phyloP scores from a whole-genome alignment of 371 early-diverging fungal genomes.

The Lichtheimia hyalospora region DNA sequence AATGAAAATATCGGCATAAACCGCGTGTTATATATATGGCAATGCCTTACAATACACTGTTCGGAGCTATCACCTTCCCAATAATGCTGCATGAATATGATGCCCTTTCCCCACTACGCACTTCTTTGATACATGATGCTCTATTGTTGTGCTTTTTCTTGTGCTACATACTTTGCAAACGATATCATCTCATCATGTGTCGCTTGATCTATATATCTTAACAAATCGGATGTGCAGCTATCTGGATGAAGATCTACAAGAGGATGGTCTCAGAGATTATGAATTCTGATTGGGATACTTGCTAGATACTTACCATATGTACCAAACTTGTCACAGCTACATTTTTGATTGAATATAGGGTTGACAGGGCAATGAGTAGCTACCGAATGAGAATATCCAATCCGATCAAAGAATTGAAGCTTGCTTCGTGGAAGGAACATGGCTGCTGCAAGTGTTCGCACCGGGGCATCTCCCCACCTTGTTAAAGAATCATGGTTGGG shows the following conservation, averaged over 20 bases:
- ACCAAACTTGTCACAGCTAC: slow-evolving; percentile 29
- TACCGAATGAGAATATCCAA: slow-evolving; percentile 69
- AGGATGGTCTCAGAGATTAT: background rate
- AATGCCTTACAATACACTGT: too few species aligned
- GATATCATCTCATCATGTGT: slow-evolving; percentile 20
- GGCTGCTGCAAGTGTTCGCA: slow-evolving; percentile 85
- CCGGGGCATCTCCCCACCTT: slow-evolving; percentile 53
- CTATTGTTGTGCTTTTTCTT: too few species aligned
- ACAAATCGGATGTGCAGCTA: slow-evolving; percentile 29
- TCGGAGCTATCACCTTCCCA: too few species aligned
- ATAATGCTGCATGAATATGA: too few species aligned
- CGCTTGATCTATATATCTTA: slow-evolving; percentile 14
- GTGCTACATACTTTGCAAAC: slow-evolving; percentile 3
- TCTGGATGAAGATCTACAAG: slow-evolving; percentile 20
- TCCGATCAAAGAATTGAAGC: slow-evolving; percentile 87
- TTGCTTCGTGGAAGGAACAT: slow-evolving; percentile 76
- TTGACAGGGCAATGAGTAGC: slow-evolving; percentile 43
- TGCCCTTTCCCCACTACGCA: too few species aligned
- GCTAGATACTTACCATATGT: slow-evolving; percentile 23
- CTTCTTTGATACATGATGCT: too few species aligned
- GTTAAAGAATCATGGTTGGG: slow-evolving; percentile 37
- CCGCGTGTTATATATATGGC: too few species aligned
- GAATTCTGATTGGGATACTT: background rate
- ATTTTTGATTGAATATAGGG: slow-evolving; percentile 14
- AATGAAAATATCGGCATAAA: too few species aligned